Percentiles rank a stretch among this genome's conserved stretches.
Conservation (phyloP, 2,329 filamentous ascomycete genomes). For the Verticillium alfalfae region DNA sequence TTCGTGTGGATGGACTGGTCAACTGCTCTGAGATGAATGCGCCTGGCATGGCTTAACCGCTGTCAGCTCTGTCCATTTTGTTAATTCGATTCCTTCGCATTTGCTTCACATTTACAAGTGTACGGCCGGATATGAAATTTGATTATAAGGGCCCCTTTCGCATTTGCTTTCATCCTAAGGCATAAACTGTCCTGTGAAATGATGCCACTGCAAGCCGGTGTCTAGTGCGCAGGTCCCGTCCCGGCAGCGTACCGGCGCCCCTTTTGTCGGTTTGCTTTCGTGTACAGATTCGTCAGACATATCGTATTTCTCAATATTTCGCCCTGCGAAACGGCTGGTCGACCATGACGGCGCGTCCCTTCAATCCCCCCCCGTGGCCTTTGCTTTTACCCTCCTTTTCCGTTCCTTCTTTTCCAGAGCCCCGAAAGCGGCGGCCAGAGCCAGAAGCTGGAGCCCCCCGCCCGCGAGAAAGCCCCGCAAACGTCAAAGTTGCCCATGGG, state of each 20-base stretch:
- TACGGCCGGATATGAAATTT: background rate
- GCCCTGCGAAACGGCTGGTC: background rate
- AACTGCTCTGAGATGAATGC: background rate
- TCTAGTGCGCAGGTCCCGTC: no score
- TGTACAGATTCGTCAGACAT: background rate
- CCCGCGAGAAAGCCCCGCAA: conserved; percentile 58
- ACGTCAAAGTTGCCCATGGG: conserved; percentile 54
- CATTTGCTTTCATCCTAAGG: background rate
- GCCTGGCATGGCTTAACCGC: background rate
- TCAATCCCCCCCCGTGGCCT: background rate
- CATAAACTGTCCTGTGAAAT: background rate
- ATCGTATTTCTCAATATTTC: background rate
- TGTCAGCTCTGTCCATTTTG: background rate
- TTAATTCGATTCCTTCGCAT: background rate
- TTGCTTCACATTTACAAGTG: background rate
- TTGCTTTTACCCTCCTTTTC: no score
- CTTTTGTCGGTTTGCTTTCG: background rate
- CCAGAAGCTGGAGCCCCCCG: conserved; percentile 22
- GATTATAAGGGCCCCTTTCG: background rate
- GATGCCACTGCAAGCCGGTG: background rate
- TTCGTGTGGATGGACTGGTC: background rate
- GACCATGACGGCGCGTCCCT: background rate
- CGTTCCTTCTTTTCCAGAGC: background rate
- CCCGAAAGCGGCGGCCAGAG: conserved; percentile 1
- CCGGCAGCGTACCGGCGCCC: no score